Conservation (phyloP, 1,284 basidiomycete genomes). For the Moesziomyces antarcticus region DNA sequence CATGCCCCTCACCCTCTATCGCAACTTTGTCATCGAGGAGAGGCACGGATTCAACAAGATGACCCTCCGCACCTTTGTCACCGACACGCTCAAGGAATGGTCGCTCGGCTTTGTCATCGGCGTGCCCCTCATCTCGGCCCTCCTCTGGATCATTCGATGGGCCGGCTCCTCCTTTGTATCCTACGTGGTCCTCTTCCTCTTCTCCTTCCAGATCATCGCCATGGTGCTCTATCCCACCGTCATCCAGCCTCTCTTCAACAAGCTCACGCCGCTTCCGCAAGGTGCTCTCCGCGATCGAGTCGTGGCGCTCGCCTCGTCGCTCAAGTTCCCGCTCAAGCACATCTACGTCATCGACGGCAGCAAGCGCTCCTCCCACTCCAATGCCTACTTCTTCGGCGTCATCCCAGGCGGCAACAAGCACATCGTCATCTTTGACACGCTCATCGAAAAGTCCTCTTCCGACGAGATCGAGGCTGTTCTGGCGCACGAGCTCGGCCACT, state of each 20-base stretch:
- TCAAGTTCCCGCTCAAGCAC: conserved; percentile 93
- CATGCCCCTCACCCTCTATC: conserved; percentile 78
- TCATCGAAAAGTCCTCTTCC: conserved; percentile 87
- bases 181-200: conserved; percentile 62
- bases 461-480: conserved; percentile 70
- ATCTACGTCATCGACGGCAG: conserved; percentile 97
- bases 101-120: conserved; percentile 80
- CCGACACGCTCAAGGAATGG: conserved; percentile 85
- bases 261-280: conserved; percentile 80
- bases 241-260: conserved; percentile 97
- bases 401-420: conserved; percentile 65
- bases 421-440: conserved; percentile 93
- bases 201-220: conserved; percentile 78
- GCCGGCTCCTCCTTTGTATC: conserved; percentile 74
- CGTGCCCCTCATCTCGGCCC: conserved; percentile 84
- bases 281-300: conserved; percentile 62
- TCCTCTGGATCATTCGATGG: conserved; percentile 91
- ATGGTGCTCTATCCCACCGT: conserved; percentile 72
- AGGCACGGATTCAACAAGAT: conserved; percentile 98
- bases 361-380: conserved; percentile 91
- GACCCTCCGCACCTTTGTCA: conserved; percentile 75
- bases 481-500: conserved; percentile 85
- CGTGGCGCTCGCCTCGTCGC: conserved; percentile 66
- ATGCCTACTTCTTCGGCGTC: conserved; percentile 73
- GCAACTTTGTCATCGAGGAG: conserved; percentile 93